Conservation (phyloP, 306 rosid genomes). For the Macrotyloma uniflorum region DNA sequence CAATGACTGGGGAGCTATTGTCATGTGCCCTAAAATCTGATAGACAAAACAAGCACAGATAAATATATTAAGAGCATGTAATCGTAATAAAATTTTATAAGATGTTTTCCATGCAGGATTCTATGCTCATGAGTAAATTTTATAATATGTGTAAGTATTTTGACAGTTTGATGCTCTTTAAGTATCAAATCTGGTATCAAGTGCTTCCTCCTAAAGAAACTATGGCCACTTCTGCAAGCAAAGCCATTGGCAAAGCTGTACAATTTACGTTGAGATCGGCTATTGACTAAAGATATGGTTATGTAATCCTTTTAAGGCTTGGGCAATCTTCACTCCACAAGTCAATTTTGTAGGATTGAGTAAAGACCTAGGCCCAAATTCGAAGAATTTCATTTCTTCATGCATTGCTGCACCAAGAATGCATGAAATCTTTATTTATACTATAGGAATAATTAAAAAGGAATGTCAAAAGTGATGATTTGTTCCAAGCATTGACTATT, state of each 20-base stretch:
- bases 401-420: slow-evolving; percentile 17
- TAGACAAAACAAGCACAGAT: slow-evolving; percentile 39
- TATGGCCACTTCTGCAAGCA: slow-evolving; percentile 3
- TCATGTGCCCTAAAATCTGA: slow-evolving; percentile 83
- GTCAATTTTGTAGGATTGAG: not conserved
- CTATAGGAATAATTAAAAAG: not conserved
- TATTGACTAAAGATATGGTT: not conserved
- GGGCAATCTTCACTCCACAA: not conserved
- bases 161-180: slow-evolving; percentile 3
- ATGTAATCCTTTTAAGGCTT: not conserved
- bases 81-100: not conserved
- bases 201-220: slow-evolving; percentile 4
- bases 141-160: too few relatives aligned
- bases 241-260: slow-evolving; percentile 10
- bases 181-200: not conserved
- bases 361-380: not conserved
- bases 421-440: not conserved
- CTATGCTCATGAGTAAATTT: not conserved
- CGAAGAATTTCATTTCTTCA: not conserved
- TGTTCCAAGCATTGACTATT: slow-evolving; percentile 7
- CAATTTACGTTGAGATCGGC: not conserved
- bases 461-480: slow-evolving; percentile 11
- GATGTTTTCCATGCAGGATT: slow-evolving; percentile 23
- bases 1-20: slow-evolving; percentile 71
- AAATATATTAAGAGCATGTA: slow-evolving; percentile 24